Evolutionary conservation across 2,329 filamentous ascomycete genomes (phyloP).

Genomic region (Alternaria ethzedia): DNA sequence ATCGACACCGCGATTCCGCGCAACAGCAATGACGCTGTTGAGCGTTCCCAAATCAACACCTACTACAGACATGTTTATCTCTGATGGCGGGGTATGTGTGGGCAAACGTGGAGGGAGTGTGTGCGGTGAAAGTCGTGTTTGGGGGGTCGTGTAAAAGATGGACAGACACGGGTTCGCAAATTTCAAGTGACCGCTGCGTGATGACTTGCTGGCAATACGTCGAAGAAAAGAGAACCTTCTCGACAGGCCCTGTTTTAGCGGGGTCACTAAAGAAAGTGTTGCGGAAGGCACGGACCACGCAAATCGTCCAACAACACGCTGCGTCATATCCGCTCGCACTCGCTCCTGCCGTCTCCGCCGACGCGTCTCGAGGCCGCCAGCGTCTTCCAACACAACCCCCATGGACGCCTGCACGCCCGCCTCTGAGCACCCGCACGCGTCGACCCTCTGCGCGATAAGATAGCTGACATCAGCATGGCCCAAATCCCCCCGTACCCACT

Average conservation of each 20-base stretch:
- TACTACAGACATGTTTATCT: conserved; percentile 64
- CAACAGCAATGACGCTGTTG: conserved; percentile 97
- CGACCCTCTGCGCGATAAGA: not conserved
- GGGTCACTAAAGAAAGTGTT: conserved; percentile 15
- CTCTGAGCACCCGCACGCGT: not conserved
- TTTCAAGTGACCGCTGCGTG: conserved; percentile 12
- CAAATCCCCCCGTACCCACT: conserved; percentile 52
- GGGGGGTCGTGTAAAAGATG: conserved; percentile 11
- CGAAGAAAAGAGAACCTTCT: conserved; percentile 25
- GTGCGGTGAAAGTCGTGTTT: conserved; percentile 5
- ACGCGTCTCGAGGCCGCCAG: conserved; percentile 4
- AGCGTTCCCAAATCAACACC: conserved; percentile 95
- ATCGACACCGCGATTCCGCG: conserved; percentile 97
- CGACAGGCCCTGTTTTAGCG: conserved; percentile 17
- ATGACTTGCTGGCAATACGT: conserved; percentile 8
- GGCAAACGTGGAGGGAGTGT: conserved; percentile 14
- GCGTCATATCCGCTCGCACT: conserved; percentile 15
- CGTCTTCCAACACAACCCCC: not conserved
- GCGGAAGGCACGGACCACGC: conserved; percentile 3
- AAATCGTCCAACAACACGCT: conserved; percentile 8
- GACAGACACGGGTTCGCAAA: conserved; percentile 9
- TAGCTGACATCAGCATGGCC: conserved; percentile 32
- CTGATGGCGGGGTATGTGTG: conserved; percentile 39
- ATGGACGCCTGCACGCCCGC: not conserved
- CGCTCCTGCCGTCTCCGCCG: not conserved